Evolutionary conservation across 495 filamentous ascomycete species (phyloP).

Genomic region (Elaphomyces granulatus): DNA sequence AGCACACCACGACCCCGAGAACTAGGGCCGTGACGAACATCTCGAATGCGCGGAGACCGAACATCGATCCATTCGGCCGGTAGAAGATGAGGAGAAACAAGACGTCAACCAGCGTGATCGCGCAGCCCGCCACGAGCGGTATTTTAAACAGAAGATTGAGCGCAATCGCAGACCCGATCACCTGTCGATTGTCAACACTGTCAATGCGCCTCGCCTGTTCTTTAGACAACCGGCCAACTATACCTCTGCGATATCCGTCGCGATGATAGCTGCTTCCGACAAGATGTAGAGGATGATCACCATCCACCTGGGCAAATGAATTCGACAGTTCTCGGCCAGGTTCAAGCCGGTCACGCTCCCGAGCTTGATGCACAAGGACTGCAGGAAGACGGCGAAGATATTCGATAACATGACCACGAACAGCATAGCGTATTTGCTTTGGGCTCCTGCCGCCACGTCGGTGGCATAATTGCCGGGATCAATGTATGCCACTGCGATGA

Average conservation of each 20-base stretch:
- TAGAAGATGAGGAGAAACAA: slow-evolving; percentile 79
- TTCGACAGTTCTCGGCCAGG: slow-evolving; percentile 62
- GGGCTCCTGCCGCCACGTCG: slow-evolving; percentile 59
- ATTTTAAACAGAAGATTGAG: slow-evolving; percentile 69
- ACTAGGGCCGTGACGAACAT: slow-evolving; percentile 67
- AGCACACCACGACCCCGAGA: slow-evolving; percentile 75
- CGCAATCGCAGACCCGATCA: slow-evolving; percentile 85
- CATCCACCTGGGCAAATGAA: slow-evolving; percentile 62
- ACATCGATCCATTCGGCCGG: slow-evolving; percentile 57
- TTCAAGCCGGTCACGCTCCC: slow-evolving; percentile 77
- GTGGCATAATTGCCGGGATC: slow-evolving; percentile 81
- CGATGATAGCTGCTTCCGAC: slow-evolving; percentile 69
- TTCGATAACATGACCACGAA: slow-evolving; percentile 77
- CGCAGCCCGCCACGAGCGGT: slow-evolving; percentile 75
- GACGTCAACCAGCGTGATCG: slow-evolving; percentile 71
- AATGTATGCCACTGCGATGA: slow-evolving; percentile 68
- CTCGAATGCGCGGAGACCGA: slow-evolving; percentile 63
- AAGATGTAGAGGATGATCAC: slow-evolving; percentile 60
- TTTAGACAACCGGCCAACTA: too few species aligned
- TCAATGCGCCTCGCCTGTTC: too few species aligned
- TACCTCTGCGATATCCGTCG: slow-evolving; percentile 82
- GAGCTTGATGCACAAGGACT: slow-evolving; percentile 70
- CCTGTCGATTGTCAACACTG: slow-evolving; percentile 32
- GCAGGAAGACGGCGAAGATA: slow-evolving; percentile 69
- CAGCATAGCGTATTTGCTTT: slow-evolving; percentile 50